These are phyloP conservation scores for Amphichorda felina DNA, from an alignment of 2,329 filamentous ascomycete genomes.

Conservation along the genomic window DNA sequence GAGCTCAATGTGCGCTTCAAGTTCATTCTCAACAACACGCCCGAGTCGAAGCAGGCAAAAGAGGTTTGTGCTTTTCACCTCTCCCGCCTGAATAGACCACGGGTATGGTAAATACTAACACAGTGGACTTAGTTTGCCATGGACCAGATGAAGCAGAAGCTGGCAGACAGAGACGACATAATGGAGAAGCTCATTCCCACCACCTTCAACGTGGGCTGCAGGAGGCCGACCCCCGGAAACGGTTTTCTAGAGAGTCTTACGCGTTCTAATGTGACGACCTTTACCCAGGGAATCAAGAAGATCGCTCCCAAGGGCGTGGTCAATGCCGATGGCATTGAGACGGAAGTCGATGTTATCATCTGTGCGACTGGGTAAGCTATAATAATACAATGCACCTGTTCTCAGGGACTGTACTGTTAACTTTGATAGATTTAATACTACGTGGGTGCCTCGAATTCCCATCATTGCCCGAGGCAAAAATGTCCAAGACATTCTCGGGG, in stretches of 20 bases:
- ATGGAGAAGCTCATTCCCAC: slow-evolving; percentile 21
- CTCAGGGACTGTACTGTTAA: too few species aligned
- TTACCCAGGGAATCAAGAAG: slow-evolving; percentile 9
- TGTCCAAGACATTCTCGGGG: too few species aligned
- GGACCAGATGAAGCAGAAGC: slow-evolving; percentile 5
- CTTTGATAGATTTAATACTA: too few species aligned
- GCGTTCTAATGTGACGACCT: slow-evolving; percentile 7
- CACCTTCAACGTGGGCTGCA: slow-evolving; percentile 29
- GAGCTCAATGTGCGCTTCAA: slow-evolving; percentile 3
- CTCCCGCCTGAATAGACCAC: not conserved
- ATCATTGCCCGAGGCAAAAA: too few species aligned
- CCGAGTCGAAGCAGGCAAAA: not conserved
- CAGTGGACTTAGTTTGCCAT: not conserved
- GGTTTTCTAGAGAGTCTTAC: slow-evolving; percentile 13
- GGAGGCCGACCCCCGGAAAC: slow-evolving; percentile 32
- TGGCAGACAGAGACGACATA: slow-evolving; percentile 26
- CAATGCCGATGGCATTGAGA: slow-evolving; percentile 16
- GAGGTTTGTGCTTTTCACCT: not conserved
- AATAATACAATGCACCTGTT: too few species aligned
- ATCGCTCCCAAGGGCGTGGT: slow-evolving; percentile 17
- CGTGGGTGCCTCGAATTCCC: too few species aligned
- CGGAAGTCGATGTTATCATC: slow-evolving; percentile 40
- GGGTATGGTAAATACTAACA: not conserved
- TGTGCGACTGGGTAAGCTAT: slow-evolving; percentile 45
- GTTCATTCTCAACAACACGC: slow-evolving; percentile 1